These are phyloP conservation scores for Nothopassalora personata DNA, from an alignment of 2,329 filamentous ascomycete species.

Conservation along the genomic window DNA sequence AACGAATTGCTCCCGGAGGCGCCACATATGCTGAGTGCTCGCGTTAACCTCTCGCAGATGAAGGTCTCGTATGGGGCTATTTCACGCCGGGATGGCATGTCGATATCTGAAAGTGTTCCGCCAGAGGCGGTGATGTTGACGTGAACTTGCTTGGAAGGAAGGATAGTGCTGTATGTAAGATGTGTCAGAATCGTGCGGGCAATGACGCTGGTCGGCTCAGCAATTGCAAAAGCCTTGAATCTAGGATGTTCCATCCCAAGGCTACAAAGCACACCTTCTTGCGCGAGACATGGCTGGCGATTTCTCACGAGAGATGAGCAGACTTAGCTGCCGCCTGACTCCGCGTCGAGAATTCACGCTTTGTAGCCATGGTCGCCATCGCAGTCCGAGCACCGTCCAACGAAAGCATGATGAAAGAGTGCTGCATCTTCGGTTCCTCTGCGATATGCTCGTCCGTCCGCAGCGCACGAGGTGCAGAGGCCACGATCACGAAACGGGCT, in stretches of 20 bases:
- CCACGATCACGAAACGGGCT: slow-evolving; percentile 1
- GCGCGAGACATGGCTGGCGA: not conserved
- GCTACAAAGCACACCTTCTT: slow-evolving; percentile 1
- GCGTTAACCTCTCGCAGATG: slow-evolving; percentile 22
- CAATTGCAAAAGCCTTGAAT: not conserved
- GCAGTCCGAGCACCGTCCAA: not conserved
- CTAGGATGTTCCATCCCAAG: not conserved
- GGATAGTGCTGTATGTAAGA: slow-evolving; percentile 11
- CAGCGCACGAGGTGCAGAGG: not conserved
- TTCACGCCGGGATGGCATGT: slow-evolving; percentile 9
- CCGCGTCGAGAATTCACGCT: not conserved
- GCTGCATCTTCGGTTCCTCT: not conserved
- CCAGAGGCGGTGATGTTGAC: slow-evolving; percentile 4
- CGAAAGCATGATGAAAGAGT: not conserved
- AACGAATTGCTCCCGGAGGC: slow-evolving; percentile 1
- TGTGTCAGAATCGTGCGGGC: slow-evolving; percentile 3
- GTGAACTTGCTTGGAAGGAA: slow-evolving; percentile 6
- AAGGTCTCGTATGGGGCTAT: slow-evolving; percentile 26
- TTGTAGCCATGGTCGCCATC: not conserved
- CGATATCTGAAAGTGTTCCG: slow-evolving; percentile 7
- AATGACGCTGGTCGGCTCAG: not conserved
- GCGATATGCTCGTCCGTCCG: not conserved
- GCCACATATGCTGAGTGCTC: slow-evolving; percentile 13
- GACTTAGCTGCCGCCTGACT: not conserved
- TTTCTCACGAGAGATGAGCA: not conserved